These are phyloP conservation scores for Sorghum bicolor DNA, from an alignment of 176 grass and related monocot species.

Conservation along the genomic window DNA sequence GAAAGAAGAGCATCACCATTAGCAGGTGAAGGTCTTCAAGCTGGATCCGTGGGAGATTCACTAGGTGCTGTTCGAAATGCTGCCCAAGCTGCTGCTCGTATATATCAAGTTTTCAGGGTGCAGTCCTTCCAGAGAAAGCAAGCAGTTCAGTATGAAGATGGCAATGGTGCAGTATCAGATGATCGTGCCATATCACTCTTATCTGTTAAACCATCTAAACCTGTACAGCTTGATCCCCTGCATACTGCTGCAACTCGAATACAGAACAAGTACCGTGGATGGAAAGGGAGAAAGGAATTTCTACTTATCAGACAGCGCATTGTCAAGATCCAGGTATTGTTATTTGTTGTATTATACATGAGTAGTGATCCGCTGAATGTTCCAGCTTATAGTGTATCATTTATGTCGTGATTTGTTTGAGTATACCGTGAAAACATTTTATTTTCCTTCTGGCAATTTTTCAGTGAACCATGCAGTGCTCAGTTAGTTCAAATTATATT, in stretches of 20 bases:
- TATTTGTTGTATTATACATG: constrained; percentile 15
- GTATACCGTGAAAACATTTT: background rate
- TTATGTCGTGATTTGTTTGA: background rate
- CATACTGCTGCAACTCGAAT: constrained; percentile 90
- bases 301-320: constrained; percentile 75
- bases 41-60: constrained; percentile 77
- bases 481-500: background rate
- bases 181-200: constrained; percentile 63
- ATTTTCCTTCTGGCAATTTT: background rate
- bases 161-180: constrained; percentile 59
- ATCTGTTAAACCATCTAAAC: constrained; percentile 68
- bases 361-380: background rate
- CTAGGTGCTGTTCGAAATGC: constrained; percentile 86
- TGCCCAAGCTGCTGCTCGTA: constrained; percentile 71
- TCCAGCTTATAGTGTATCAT: background rate
- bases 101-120: constrained; percentile 90
- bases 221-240: constrained; percentile 53
- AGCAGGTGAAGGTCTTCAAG: constrained; percentile 26
- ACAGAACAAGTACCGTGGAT: constrained; percentile 93
- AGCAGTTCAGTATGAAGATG: constrained; percentile 69
- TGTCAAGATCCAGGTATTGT: constrained; percentile 88
- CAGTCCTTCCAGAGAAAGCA: constrained; percentile 98
- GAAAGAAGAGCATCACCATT: constrained; percentile 34
- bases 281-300: constrained; percentile 94
- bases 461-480: background rate